phyloP scores from a whole-genome alignment of 148 eudicot species.

The Vaccinium vitisidaea region DNA sequence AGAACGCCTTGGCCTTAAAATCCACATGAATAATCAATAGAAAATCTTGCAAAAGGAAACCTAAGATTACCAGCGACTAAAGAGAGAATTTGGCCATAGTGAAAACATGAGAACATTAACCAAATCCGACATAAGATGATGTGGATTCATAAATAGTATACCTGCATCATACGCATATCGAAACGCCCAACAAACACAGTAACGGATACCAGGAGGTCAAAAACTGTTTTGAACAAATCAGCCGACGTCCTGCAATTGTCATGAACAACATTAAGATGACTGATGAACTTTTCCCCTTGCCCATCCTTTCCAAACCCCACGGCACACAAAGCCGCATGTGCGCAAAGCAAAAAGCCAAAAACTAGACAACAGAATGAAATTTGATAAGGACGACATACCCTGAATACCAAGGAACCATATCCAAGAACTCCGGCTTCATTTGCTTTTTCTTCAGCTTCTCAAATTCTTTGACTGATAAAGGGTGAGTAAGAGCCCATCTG shows the following conservation, averaged over 20 bases:
- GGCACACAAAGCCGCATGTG: slow-evolving; percentile 6
- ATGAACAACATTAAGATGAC: slow-evolving; percentile 11
- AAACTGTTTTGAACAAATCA: slow-evolving; percentile 94
- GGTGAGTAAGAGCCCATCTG: slow-evolving; percentile 99
- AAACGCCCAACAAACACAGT: slow-evolving; percentile 97
- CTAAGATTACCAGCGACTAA: background rate
- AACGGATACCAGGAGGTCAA: slow-evolving; percentile 94
- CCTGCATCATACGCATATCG: slow-evolving; percentile 99
- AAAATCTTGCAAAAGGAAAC: background rate
- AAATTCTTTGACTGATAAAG: slow-evolving; percentile 65
- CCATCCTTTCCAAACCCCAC: slow-evolving; percentile 6
- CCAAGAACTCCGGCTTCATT: slow-evolving; percentile 82
- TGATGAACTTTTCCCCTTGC: background rate
- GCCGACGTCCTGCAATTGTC: slow-evolving; percentile 83
- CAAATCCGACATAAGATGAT: background rate
- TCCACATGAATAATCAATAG: background rate
- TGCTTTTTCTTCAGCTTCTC: slow-evolving; percentile 75
- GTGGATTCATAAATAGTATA: slow-evolving; percentile 18
- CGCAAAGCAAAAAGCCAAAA: background rate
- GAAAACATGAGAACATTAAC: background rate
- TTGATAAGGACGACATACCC: slow-evolving; percentile 54
- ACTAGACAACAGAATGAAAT: background rate
- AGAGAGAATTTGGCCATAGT: background rate
- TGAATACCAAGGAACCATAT: slow-evolving; percentile 99
- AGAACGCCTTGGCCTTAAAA: background rate